Percentiles rank a stretch among this genome's conserved stretches.
phyloP scores from a whole-genome alignment of 2,329 filamentous ascomycete species.

The Rhexocercosporidium sp. region DNA sequence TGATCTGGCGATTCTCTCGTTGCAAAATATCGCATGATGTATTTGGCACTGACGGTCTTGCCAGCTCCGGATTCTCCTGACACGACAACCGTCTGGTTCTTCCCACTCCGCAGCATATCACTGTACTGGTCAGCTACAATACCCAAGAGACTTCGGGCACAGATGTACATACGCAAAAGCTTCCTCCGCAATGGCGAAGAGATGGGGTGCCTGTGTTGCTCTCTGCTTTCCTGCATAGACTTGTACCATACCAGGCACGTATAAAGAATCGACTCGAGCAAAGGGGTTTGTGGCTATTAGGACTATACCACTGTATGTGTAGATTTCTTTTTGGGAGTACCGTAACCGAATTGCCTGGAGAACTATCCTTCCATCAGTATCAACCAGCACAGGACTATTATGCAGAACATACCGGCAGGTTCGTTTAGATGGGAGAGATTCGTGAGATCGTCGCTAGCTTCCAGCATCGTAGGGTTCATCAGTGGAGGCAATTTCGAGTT shows the following conservation, averaged over 20 bases:
- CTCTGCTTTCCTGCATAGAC: constrained; percentile 97
- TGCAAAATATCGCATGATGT: constrained; percentile 99
- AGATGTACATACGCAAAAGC: constrained; percentile 82
- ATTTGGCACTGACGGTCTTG: constrained; percentile 99
- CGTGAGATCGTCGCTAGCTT: constrained; percentile 97
- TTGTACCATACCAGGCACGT: constrained; percentile 99
- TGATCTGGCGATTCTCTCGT: constrained; percentile 94
- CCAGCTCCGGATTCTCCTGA: constrained; percentile 98
- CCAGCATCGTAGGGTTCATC: constrained; percentile 98
- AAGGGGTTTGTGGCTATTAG: constrained; percentile 99
- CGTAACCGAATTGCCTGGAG: constrained; percentile 96
- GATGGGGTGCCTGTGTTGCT: constrained; percentile 93
- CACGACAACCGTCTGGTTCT: constrained; percentile 99
- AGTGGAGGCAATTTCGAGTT: constrained; percentile 83
- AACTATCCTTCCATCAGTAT: constrained; percentile 59
- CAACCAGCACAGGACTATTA: constrained; percentile 8
- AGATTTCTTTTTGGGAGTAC: constrained; percentile 98
- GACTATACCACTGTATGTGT: constrained; percentile 99
- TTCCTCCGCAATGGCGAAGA: constrained; percentile 98
- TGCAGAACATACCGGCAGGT: constrained; percentile 75
- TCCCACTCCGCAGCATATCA: constrained; percentile 94
- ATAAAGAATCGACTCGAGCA: constrained; percentile 94
- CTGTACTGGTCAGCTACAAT: constrained; percentile 55
- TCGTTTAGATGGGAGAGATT: constrained; percentile 98
- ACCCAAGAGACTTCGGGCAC: neutral